Evolutionary conservation across 345 rosid genomes (phyloP), one percentile per base, ranked within the genome.

Genomic region (Balakata baccata): DNA sequence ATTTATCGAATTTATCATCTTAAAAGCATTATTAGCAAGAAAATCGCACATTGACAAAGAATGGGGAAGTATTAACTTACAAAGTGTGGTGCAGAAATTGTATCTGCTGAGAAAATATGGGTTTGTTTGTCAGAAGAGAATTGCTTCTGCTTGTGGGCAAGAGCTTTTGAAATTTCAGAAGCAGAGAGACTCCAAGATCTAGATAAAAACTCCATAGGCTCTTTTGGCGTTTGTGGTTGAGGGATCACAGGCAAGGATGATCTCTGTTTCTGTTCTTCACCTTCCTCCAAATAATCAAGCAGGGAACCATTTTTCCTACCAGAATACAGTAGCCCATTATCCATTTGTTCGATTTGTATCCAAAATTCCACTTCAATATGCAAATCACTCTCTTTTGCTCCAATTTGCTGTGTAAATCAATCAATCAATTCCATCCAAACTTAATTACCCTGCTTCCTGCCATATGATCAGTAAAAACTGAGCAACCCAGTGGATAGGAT

Each of bases 101-200:
- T 67, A 64, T 81, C 88, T 34, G 79, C 86, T 39, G 81, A 82
- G 39, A 89, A 77, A 13, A 73, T 29, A 80, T 39, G 66, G 64
- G 79, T 75, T 56, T 53, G 78, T 72, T 45, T 68, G 18, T 84
- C 87, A 11, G 72, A 12, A 53, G 54, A 74, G 38, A 82, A 76
- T 17, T 84, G 86, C 70, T 85, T 90, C 69, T 86, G 94, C 80
- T 83, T 92, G 70, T 85, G 89, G 38, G 97, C 83, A 65, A 94
- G 90, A 75, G 94, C 98, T 87, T 92, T 92, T 58, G 98, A 87
- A 73, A 94, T 83, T 85, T 94, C 97, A 22, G 97, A 87, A 59
- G 98, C 91, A 11, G 99, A 94, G 37, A 88, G 85, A 75, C 94
- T 92, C 97, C 98, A 92, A 0, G 99, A 90, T 87, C 99, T 92